Evolutionary conservation across 495 filamentous ascomycete species (phyloP).

Genomic region (Alectoria sarmentosa): DNA sequence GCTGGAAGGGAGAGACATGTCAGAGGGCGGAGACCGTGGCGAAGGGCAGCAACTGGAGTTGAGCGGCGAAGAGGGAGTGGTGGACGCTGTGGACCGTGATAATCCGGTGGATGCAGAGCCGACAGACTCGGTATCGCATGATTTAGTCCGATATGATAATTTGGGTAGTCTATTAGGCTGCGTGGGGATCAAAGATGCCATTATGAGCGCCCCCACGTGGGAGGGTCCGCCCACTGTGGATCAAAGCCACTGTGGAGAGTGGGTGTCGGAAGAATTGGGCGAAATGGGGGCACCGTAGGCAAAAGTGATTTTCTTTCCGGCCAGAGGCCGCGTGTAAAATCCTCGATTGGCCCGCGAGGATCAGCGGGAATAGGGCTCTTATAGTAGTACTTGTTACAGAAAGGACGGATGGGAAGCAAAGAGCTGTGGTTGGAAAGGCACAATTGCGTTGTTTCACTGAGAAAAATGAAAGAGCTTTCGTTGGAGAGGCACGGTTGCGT

Average conservation of each 20-base stretch:
- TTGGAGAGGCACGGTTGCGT: neutral
- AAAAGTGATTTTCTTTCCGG: neutral
- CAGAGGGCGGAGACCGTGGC: conserved; percentile 7
- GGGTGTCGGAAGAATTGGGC: neutral
- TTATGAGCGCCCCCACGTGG: conserved; percentile 3
- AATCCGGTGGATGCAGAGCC: neutral
- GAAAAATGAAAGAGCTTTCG: neutral
- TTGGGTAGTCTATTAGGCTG: conserved; percentile 2
- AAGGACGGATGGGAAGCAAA: neutral
- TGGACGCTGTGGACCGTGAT: neutral
- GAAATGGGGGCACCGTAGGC: neutral
- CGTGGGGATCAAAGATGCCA: neutral
- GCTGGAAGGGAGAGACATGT: conserved; percentile 4
- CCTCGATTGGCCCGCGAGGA: neutral
- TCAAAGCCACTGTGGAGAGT: neutral
- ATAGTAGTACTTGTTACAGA: neutral
- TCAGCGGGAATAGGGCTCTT: neutral
- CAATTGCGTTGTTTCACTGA: neutral
- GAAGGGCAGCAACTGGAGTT: conserved; percentile 14
- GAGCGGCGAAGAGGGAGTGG: conserved; percentile 9
- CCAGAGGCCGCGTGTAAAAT: neutral
- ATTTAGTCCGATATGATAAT: conserved; percentile 5
- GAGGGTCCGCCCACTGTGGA: neutral
- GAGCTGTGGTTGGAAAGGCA: neutral
- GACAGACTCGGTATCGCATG: conserved; percentile 5